Evolutionary conservation across 140 eudicot species (phyloP), one percentile per base, ranked within the genome.

Genomic region (Stevia rebaudiana): DNA sequence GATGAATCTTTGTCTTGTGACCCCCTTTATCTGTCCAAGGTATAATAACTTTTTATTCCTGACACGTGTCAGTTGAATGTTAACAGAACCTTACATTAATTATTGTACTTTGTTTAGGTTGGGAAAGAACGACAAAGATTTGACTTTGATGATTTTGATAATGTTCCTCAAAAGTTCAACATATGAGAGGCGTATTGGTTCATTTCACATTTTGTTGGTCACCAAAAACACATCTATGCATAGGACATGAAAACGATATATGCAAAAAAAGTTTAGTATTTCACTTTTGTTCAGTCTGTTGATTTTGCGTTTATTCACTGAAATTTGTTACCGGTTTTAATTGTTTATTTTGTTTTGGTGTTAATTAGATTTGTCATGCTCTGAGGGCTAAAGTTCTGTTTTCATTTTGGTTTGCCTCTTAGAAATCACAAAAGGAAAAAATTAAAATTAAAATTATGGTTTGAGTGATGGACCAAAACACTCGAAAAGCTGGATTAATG

Each of bases 1-100:
- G 95, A 92, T 74, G 98, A 92, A 64, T 35, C 61, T n/a, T 71
- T 92, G 84, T 83, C 96, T 51, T 88, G 83, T 37, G 98, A 92
- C 67, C 86, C 98, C 16, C 67, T 73, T 35, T 92, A 85, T 85
- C 76, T 85, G 69, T 83, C 84, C 11, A 88, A 82, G 96, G 98
- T 88, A 76, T 74, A 41, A 76, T 74, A 41, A 19, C 51, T 55
- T 57, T 21, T 67, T 22, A 56, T 24, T 39, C 39, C 40, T 40
- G 10, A 10, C 11, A 10, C 33, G 10, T 0, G 31, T 7, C 15
- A 37, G 48, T 36, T 11, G 17, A 36, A 0, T 10, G 30, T 4
- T 16, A 36, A 19, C 12, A 8, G 64, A 39, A 47, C 54, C 8
- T 17, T 17, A 61, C 41, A 18, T 24, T 11, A 24, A 46, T 66